Percentiles rank a stretch among this genome's conserved stretches.
Conservation (phyloP, 1,139 yeast species). For the Ogataea hybrid region DNA sequence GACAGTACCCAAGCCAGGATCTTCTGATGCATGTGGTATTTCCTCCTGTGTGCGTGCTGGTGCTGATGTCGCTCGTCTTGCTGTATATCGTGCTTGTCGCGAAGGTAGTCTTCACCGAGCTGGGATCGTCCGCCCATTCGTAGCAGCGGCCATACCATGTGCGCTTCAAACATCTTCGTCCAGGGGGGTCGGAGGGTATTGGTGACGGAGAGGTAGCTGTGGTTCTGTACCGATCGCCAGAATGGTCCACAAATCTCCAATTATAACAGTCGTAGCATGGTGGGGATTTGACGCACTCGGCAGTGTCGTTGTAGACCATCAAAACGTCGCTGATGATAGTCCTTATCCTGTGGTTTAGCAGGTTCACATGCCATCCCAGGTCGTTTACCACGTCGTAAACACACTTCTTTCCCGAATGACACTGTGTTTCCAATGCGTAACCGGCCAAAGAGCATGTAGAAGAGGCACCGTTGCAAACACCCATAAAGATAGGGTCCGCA, state of each 20-base stretch:
- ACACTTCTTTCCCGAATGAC: slow-evolving; percentile 90
- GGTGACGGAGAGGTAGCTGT: slow-evolving; percentile 18
- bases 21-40: slow-evolving; percentile 18
- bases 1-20: slow-evolving; percentile 26
- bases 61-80: slow-evolving; percentile 1
- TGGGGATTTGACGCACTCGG: slow-evolving; percentile 69
- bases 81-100: slow-evolving; percentile 3
- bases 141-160: slow-evolving; percentile 38
- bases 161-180: slow-evolving; percentile 30
- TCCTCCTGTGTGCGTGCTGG: slow-evolving; percentile 5
- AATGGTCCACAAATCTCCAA: slow-evolving; percentile 75
- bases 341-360: slow-evolving; percentile 86
- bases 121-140: slow-evolving; percentile 31
- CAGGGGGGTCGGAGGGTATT: slow-evolving; percentile 21
- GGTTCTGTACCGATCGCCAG: slow-evolving; percentile 28
- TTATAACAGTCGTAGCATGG: slow-evolving; percentile 88
- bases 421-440: slow-evolving; percentile 95
- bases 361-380: slow-evolving; percentile 86
- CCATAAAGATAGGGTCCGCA: slow-evolving; percentile 97
- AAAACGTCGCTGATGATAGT: slow-evolving; percentile 86
- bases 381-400: slow-evolving; percentile 88
- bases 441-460: slow-evolving; percentile 91
- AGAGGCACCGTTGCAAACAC: slow-evolving; percentile 94
- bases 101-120: slow-evolving; percentile 1
- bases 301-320: slow-evolving; percentile 69